Conservation (phyloP, 495 filamentous ascomycete species). For the Xylaria sp. region DNA sequence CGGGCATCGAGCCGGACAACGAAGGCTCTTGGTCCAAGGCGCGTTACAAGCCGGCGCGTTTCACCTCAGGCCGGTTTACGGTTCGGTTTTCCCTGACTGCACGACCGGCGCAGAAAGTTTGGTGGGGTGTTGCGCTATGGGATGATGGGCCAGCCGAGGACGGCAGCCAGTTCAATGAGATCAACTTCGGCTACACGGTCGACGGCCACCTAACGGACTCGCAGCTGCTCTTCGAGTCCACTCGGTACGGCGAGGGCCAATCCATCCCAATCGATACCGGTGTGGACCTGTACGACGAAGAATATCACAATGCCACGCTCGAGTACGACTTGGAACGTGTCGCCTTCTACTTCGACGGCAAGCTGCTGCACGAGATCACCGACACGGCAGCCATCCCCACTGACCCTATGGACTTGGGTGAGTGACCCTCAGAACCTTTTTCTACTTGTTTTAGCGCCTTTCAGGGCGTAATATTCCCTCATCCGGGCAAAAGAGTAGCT, state of each 20-base stretch:
- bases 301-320: conserved; percentile 3
- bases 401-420: not conserved
- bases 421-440: no score
- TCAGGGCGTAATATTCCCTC: no score
- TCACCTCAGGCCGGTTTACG: no score
- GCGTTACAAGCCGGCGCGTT: no score
- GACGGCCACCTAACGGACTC: not conserved
- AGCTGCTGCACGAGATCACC: not conserved
- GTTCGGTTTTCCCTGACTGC: no score
- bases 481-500: no score
- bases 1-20: no score
- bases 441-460: no score
- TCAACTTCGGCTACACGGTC: conserved; percentile 10
- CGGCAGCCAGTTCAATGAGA: conserved; percentile 4
- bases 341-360: not conserved
- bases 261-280: not conserved
- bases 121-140: not conserved
- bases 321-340: not conserved
- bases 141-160: not conserved
- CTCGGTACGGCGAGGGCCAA: not conserved
- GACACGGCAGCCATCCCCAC: not conserved
- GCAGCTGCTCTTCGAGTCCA: not conserved
- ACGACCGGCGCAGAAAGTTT: not conserved
- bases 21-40: no score
- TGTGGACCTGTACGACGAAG: not conserved